Evolutionary conservation across 352 stramenopile species (phyloP), one percentile per base, ranked within the genome.

Genomic region (Pseudoperonospora humuli): DNA sequence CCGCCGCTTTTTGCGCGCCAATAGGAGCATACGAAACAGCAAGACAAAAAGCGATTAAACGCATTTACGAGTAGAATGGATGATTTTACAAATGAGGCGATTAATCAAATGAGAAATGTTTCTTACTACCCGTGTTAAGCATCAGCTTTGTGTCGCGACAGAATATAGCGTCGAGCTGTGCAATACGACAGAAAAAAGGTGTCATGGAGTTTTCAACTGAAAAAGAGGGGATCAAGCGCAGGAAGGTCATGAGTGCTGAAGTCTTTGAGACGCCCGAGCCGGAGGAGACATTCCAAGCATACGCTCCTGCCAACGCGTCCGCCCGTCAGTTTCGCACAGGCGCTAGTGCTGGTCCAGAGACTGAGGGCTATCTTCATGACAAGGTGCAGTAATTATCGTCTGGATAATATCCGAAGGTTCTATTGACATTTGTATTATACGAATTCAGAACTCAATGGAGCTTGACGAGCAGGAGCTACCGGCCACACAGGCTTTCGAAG

Each of bases 211-310:
- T 65, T 58, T 61, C 48, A 51, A 63, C 57, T 31, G 44, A 49
- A 27, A 64, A 60, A 56, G 54, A 67, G 37, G 57, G 54, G 27
- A 45, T 44, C 29, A 71, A 71, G 57, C 61, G 61, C 38, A 57
- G 61, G 55, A 71, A 71, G 57, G 46, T 71, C 27, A 87, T 84
- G 75, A 87, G 51, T 53, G 63, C 57, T 24, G 76, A 88, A 39
- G 74, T 88, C 24, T 88, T 81, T 46, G 76, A 88, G 71, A 85
- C 76, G 36, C 76, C 73, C 21, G 71, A 86, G 39, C 59, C 70
- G 8, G 71, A 86, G 39, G 62, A 70, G 42, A 59, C 54, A 10
- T 85, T 86, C 61, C 67, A 76, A 50, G 39, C 73, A 14, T 88
- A 84, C 45, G 63, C 59, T 10, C 58, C 69, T 6, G 73, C 75